phyloP scores from a whole-genome alignment of 2,329 filamentous ascomycete genomes.

The Aspergillus ruber region DNA sequence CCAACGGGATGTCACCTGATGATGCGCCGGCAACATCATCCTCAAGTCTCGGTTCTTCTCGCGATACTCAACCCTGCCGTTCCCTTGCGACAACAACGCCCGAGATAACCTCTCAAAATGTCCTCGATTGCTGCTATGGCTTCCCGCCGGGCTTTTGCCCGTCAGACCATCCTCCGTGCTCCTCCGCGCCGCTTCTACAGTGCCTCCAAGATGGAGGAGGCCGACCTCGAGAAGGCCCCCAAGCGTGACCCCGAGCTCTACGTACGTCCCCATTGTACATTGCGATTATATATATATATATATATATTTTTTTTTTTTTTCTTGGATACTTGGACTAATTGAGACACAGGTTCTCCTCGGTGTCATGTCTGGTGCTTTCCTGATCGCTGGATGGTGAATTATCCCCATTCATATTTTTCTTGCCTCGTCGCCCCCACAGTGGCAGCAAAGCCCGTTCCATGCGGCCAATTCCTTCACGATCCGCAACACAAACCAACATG shows the following conservation, averaged over 20 bases:
- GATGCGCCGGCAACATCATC: slow-evolving; percentile 29
- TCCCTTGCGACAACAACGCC: slow-evolving; percentile 9
- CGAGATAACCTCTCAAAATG: slow-evolving; percentile 22
- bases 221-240: slow-evolving; percentile 55
- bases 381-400: slow-evolving; percentile 69
- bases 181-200: slow-evolving; percentile 33
- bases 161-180: slow-evolving; percentile 36
- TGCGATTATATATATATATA: slow-evolving; percentile 7
- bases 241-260: slow-evolving; percentile 69
- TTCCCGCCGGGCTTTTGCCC: slow-evolving; percentile 36
- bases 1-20: slow-evolving; percentile 22
- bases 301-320: too few species aligned
- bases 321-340: slow-evolving; percentile 10
- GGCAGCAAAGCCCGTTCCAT: not conserved
- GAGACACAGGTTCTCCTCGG: slow-evolving; percentile 69
- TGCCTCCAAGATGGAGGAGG: slow-evolving; percentile 42
- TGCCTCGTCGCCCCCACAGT: slow-evolving; percentile 2
- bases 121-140: slow-evolving; percentile 38
- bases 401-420: slow-evolving; percentile 7
- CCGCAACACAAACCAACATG: not conserved
- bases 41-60: slow-evolving; percentile 8
- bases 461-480: not conserved
- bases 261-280: slow-evolving; percentile 43
- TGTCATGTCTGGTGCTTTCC: slow-evolving; percentile 84
- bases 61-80: slow-evolving; percentile 4